These are phyloP conservation scores for Yarrowia sp. DNA, from an alignment of 805 yeast genomes.

Conservation along the genomic window DNA sequence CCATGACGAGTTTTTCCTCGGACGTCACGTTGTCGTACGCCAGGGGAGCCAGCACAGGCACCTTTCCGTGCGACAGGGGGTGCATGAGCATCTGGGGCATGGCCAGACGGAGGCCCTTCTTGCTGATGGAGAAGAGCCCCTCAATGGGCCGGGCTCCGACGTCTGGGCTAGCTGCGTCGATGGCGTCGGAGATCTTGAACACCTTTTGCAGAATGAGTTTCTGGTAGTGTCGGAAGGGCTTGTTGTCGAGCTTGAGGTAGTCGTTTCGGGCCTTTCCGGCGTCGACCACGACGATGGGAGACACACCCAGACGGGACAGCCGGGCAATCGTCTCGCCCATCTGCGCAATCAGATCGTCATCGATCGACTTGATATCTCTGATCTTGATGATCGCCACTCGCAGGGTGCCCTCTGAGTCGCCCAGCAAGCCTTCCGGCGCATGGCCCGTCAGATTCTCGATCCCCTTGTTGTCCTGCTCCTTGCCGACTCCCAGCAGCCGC, in stretches of 20 bases:
- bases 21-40: conserved; percentile 58
- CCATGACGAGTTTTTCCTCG: conserved; percentile 41
- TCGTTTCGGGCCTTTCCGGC: conserved; percentile 37
- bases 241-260: conserved; percentile 32
- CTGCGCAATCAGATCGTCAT: conserved; percentile 34
- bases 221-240: conserved; percentile 36
- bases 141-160: conserved; percentile 39
- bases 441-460: background rate
- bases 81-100: conserved; percentile 44
- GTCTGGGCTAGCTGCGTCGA: conserved; percentile 30
- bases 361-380: conserved; percentile 38
- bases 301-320: conserved; percentile 62
- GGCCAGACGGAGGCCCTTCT: conserved; percentile 32
- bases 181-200: conserved; percentile 29
- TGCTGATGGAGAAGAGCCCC: conserved; percentile 41
- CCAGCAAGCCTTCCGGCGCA: background rate
- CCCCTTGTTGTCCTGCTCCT: background rate
- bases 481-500: conserved; percentile 35
- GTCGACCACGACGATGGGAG: conserved; percentile 68
- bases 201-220: conserved; percentile 30
- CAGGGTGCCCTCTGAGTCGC: conserved; percentile 31
- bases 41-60: conserved; percentile 60
- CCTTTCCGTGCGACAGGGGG: conserved; percentile 46
- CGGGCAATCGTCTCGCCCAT: conserved; percentile 57
- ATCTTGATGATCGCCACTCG: conserved; percentile 59